phyloP scores from a whole-genome alignment of 192 early-diverging fungal genomes.

The Lunasporangiospora selenospora region DNA sequence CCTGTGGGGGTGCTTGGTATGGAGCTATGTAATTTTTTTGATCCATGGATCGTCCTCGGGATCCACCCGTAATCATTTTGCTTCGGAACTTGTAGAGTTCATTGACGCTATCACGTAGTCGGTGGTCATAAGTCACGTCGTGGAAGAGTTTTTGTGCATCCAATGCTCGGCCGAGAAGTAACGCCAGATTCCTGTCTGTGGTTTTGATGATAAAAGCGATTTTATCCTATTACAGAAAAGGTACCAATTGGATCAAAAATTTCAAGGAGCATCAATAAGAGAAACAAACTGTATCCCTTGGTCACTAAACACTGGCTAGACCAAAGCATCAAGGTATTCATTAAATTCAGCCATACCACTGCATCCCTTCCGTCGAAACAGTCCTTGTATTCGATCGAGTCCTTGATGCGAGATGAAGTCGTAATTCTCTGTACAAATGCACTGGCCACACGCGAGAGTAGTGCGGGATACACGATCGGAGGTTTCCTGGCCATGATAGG shows the following conservation, averaged over 20 bases:
- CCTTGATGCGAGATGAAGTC: conserved; percentile 70
- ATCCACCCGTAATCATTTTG: conserved; percentile 36
- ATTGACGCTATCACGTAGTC: conserved; percentile 82
- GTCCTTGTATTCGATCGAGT: conserved; percentile 82
- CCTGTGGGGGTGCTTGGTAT: conserved; percentile 12
- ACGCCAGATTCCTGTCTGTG: conserved; percentile 85
- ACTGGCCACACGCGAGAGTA: conserved; percentile 74
- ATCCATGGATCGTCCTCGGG: conserved; percentile 35
- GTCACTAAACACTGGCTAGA: too few species aligned
- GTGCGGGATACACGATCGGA: conserved; percentile 73
- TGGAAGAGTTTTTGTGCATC: conserved; percentile 93
- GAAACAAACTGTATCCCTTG: not conserved
- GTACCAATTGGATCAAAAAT: too few species aligned
- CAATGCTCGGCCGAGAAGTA: conserved; percentile 87
- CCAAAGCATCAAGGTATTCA: not conserved
- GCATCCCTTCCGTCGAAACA: conserved; percentile 90
- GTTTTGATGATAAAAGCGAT: conserved; percentile 81
- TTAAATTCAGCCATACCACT: conserved; percentile 73
- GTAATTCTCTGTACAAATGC: conserved; percentile 66
- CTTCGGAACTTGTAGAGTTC: conserved; percentile 87
- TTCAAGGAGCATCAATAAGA: conserved; percentile 5
- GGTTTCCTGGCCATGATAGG: conserved; percentile 31
- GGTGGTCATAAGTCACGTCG: conserved; percentile 87
- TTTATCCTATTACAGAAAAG: conserved; percentile 81
- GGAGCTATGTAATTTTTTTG: conserved; percentile 23